phyloP scores from a whole-genome alignment of 192 early-diverging fungal species.

The Chytriomyces sp. region DNA sequence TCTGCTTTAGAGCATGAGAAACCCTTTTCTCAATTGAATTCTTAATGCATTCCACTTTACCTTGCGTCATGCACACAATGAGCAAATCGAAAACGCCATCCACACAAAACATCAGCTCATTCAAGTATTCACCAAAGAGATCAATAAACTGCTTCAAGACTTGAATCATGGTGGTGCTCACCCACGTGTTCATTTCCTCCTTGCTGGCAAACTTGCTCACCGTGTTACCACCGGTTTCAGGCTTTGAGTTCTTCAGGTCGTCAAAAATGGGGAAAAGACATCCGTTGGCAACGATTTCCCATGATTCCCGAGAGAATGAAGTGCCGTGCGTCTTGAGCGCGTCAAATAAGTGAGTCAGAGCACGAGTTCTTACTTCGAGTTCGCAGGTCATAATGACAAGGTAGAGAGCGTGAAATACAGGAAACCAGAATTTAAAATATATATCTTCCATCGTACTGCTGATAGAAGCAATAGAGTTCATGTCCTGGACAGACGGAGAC shows the following conservation, averaged over 20 bases:
- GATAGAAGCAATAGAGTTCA: neutral
- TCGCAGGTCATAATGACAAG: constrained; percentile 90
- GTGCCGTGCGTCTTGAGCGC: constrained; percentile 76
- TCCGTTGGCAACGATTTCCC: constrained; percentile 79
- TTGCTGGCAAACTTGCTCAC: constrained; percentile 69
- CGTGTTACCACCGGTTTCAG: constrained; percentile 31
- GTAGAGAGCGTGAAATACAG: constrained; percentile 84
- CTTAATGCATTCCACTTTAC: constrained; percentile 36
- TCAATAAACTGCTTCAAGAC: constrained; percentile 86
- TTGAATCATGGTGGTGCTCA: constrained; percentile 92
- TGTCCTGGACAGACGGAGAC: neutral
- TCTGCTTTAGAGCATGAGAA: constrained; percentile 45
- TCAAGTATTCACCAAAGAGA: constrained; percentile 79
- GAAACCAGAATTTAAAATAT: constrained; percentile 73
- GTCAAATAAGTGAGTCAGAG: constrained; percentile 81
- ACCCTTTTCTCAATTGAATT: neutral
- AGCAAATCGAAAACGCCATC: constrained; percentile 79
- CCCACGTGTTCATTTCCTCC: constrained; percentile 90
- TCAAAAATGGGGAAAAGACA: constrained; percentile 91
- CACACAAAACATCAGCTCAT: constrained; percentile 72
- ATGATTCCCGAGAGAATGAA: constrained; percentile 74
- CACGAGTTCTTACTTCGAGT: constrained; percentile 87
- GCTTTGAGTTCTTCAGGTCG: constrained; percentile 66
- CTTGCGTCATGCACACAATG: constrained; percentile 84
- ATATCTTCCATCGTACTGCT: constrained; percentile 51